Evolutionary conservation across 2,329 filamentous ascomycete species (phyloP), one percentile per base, ranked within the genome.

Genomic region (Curvularia verruculosa): DNA sequence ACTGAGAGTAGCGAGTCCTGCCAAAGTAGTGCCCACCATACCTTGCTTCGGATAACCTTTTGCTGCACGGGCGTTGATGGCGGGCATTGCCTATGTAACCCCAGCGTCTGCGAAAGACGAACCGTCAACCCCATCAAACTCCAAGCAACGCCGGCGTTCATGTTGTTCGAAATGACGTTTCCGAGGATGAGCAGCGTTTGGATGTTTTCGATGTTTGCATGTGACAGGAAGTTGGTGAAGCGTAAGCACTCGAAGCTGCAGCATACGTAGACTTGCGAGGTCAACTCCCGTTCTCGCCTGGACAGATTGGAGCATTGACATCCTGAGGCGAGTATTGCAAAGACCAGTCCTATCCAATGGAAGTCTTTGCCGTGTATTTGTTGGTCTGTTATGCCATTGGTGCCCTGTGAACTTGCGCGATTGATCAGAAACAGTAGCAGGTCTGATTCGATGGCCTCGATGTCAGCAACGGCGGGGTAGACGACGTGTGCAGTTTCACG

Each of bases 121-220:
- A 86, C 80, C 1, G 85, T 87, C 71, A 87, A 80, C 8, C 84
- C 80, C 79, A 73, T 82, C 13, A 87, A 70, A 24, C 85, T 84
- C 78, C 87, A 88, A 4, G 85, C 84, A 18, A 86, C 85, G 2
- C 85, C 85, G 8, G 85, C 85, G 57, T 87, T 88, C 84, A 86
- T 86, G 61, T 85, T 86, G 67, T 86, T 85, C 1, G 84, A 84
- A 28, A 86, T 78, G 23, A 85, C 85, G 64, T 87, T 87, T 47
- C 84, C 84, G 28, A 88, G 85, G 12, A 87, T 83, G 3, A 87
- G 73, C 21, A 87, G 77, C 0, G 85, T 85, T 67, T 88, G 84
- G 36, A 88, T 86, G 40, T 82, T 85, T 59, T 87, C 84, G 34
- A 87, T 75, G 3, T 82, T 85, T 26, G 85, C 83, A 56, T 86